Conservation (phyloP, 257 asterid genomes). For the Verbascum thapsus region DNA sequence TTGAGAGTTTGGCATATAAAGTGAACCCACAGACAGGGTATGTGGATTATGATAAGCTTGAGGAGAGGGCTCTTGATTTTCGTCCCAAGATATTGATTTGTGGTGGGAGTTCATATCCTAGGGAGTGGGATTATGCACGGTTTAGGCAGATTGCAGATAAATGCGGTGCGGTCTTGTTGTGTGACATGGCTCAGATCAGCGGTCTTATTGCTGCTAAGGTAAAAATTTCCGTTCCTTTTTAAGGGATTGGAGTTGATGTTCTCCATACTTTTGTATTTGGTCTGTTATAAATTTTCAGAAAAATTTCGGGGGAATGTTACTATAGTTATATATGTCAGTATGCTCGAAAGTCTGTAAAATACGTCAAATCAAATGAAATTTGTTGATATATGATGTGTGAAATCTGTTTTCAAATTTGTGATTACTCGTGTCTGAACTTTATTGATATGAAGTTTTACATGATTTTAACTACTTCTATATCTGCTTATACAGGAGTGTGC, state of each 20-base stretch:
- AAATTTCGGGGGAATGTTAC: too few relatives aligned
- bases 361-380: too few relatives aligned
- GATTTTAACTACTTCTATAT: conserved; percentile 25
- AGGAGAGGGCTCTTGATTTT: conserved; percentile 94
- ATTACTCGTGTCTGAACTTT: conserved; percentile 3
- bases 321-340: too few relatives aligned
- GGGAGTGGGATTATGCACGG: conserved; percentile 96
- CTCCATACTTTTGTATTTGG: not conserved
- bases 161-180: conserved; percentile 92
- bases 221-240: conserved; percentile 18
- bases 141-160: conserved; percentile 90
- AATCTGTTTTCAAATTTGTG: too few relatives aligned
- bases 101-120: conserved; percentile 94
- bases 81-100: conserved; percentile 96
- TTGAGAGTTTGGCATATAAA: conserved; percentile 89
- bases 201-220: conserved; percentile 99
- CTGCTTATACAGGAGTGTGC: conserved; percentile 64
- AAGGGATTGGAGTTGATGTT: not conserved
- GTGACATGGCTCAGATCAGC: conserved; percentile 99
- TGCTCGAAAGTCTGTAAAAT: too few relatives aligned
- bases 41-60: conserved; percentile 90
- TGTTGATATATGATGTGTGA: too few relatives aligned
- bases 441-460: too few relatives aligned
- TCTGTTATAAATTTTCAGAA: too few relatives aligned
- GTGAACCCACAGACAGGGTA: conserved; percentile 89